phyloP scores from a whole-genome alignment of 2,329 filamentous ascomycete genomes.

The Thelonectria rubi region DNA sequence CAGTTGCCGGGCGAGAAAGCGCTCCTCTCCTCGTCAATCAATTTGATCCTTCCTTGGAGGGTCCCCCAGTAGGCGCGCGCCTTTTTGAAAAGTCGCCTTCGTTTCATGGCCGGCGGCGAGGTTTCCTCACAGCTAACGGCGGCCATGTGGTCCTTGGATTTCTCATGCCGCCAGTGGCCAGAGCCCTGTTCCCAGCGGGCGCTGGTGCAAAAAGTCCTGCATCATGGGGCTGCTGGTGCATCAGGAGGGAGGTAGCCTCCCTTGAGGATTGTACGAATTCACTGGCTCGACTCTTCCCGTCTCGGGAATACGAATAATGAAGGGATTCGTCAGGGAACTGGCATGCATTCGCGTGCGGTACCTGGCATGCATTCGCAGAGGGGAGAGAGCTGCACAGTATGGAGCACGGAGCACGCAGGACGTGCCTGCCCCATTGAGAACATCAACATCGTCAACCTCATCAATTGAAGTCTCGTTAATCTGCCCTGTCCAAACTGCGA shows the following conservation, averaged over 20 bases:
- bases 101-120: neutral
- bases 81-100: neutral
- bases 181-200: constrained; percentile 4
- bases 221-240: constrained; percentile 1
- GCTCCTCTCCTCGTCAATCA: neutral
- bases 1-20: too few relatives aligned
- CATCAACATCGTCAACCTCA: neutral
- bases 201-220: constrained; percentile 4
- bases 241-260: too few relatives aligned
- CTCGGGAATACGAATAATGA: too few relatives aligned
- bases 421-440: neutral
- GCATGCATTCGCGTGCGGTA: neutral
- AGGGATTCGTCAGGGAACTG: neutral
- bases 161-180: neutral
- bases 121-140: neutral
- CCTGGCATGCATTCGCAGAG: neutral
- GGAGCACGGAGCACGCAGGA: neutral
- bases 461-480: neutral
- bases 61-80: neutral
- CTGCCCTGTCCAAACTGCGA: too few relatives aligned
- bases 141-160: neutral
- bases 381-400: neutral
- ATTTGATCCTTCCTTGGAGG: neutral
- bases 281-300: too few relatives aligned
- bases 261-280: too few relatives aligned